Base-by-base conservation (phyloP, 176 grass and related monocot genomes). In the Melocanna baccifera region DNA sequence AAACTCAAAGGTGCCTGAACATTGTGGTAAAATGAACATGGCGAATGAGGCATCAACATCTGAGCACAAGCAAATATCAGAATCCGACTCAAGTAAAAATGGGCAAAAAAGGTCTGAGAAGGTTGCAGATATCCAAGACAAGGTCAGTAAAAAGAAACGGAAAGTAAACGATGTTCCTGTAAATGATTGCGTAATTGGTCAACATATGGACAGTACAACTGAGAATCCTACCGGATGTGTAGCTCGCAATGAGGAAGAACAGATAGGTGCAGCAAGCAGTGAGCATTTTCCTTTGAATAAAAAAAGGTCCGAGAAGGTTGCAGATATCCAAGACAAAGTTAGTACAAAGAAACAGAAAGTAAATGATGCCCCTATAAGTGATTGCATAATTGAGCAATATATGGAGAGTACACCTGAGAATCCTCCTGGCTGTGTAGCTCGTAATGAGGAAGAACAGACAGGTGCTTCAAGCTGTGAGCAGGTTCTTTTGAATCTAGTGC, bases 271-370 rank as follows among this genome's bases (percentile, higher is more conserved):
- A 67, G 16, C 51, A 65, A 77, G 30, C 16, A 72, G 45, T 62
- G 67, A 74, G 65, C 62, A 87, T 22, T 25, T 26, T 67, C 7
- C 15, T 75, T 64, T 63, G 51, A 78, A 69, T 69, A 39, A 3
- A 20, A 92, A 94, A 70, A 92, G 71, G 84, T 62, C 67, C 18
- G 66, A 83, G 22, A 52, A 92, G 34, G 66, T 76, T 64, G 72
- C 84, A 75, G 83, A 97, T 57, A 84, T 64, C 67, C 68, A 71
- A 71, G 82, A 62, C 18, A 22, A 36, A 40, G 34, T 82, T 43
- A 9, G 23, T 64, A 66, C 12, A 55, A 70, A 82, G 70, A 89
- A 81, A 53, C 84, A 81, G 52, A 61, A 76, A 87, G 30, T 22
- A 36, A 51, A 62, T 52, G 73, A 73, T 81, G 62, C 47, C 73